Evolutionary conservation across 345 rosid genomes (phyloP).

Genomic region (Salix exigua): DNA sequence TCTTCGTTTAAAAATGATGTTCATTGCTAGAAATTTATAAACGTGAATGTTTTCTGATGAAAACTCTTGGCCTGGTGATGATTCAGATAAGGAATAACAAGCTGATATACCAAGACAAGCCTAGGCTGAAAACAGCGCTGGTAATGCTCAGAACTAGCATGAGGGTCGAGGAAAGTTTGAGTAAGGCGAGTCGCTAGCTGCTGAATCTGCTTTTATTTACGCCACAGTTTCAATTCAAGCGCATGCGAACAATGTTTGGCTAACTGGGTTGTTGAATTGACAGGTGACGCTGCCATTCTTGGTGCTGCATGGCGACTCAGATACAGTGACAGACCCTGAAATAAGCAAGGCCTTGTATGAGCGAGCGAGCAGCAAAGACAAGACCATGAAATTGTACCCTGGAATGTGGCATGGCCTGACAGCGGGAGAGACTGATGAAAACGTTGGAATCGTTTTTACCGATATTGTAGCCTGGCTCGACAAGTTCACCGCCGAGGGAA

Average conservation of each 20-base stretch:
- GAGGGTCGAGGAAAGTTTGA: constrained; percentile 64
- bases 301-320: constrained; percentile 92
- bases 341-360: constrained; percentile 79
- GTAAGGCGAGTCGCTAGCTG: constrained; percentile 35
- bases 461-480: constrained; percentile 78
- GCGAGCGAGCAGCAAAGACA: constrained; percentile 68
- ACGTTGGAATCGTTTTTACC: constrained; percentile 62
- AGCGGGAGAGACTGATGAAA: constrained; percentile 75
- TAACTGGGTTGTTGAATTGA: constrained; percentile 1
- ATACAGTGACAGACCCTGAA: constrained; percentile 91
- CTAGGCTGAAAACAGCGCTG: constrained; percentile 86
- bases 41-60: no score
- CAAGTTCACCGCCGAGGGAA: constrained; percentile 29
- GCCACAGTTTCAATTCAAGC: not conserved
- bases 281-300: constrained; percentile 80
- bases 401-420: constrained; percentile 97
- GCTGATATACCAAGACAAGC: constrained; percentile 92
- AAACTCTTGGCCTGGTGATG: not conserved
- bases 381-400: constrained; percentile 72
- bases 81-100: constrained; percentile 77
- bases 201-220: not conserved
- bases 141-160: constrained; percentile 94
- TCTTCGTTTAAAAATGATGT: not conserved
- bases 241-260: not conserved
- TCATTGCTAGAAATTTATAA: not conserved